phyloP scores from a whole-genome alignment of 1,284 basidiomycete species.

The Afroboletus lepidellus region DNA sequence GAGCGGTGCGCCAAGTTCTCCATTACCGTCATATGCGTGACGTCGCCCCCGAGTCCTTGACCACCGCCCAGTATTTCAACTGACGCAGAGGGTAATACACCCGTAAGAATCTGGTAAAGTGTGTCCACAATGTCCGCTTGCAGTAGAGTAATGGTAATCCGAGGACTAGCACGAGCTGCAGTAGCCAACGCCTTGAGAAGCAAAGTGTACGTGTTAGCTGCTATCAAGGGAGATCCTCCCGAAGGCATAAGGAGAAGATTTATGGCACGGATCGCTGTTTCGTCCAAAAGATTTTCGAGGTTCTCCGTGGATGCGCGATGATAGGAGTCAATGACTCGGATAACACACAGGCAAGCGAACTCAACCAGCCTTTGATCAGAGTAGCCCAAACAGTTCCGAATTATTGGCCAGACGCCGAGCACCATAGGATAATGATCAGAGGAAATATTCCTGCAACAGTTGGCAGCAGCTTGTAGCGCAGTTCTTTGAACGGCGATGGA shows the following conservation, averaged over 20 bases:
- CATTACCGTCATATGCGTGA: constrained; percentile 96
- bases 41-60: constrained; percentile 78
- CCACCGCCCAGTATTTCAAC: constrained; percentile 58
- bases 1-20: constrained; percentile 95
- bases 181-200: constrained; percentile 86
- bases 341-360: constrained; percentile 89
- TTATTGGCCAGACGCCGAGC: constrained; percentile 86
- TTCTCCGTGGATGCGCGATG: constrained; percentile 80
- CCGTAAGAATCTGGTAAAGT: constrained; percentile 90
- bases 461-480: constrained; percentile 92
- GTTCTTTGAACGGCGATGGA: constrained; percentile 95
- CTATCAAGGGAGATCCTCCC: constrained; percentile 81
- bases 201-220: constrained; percentile 83
- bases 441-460: constrained; percentile 90
- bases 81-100: constrained; percentile 74
- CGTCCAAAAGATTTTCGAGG: constrained; percentile 82
- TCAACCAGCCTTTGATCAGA: constrained; percentile 93
- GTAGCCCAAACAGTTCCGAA: constrained; percentile 86
- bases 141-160: constrained; percentile 80
- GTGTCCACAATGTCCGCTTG: constrained; percentile 91
- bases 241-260: constrained; percentile 84
- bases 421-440: constrained; percentile 87
- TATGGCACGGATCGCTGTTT: constrained; percentile 80
- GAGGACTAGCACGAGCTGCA: constrained; percentile 81
- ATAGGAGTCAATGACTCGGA: constrained; percentile 89